Conservation (phyloP, 192 early-diverging fungal species). For the Backusella australiensis region DNA sequence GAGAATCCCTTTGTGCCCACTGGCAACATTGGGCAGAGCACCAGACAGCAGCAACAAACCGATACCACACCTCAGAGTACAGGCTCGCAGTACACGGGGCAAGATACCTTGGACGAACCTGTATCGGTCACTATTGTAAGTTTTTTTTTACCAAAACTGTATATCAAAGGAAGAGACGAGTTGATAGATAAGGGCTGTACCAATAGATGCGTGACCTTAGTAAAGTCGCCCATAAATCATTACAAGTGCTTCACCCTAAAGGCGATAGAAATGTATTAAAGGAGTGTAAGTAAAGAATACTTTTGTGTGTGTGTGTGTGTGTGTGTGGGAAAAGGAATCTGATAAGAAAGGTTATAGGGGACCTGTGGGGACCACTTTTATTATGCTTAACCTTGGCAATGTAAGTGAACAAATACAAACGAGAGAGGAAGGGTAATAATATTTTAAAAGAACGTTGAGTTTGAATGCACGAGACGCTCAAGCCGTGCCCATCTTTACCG, state of each 20-base stretch:
- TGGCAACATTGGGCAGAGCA: slow-evolving; percentile 21
- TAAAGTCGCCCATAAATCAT: slow-evolving; percentile 68
- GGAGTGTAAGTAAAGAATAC: slow-evolving; percentile 57
- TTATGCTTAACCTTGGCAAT: slow-evolving; percentile 89
- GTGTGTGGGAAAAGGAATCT: background rate
- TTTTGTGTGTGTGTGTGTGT: slow-evolving; percentile 1
- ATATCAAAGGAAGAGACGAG: background rate
- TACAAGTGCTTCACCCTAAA: slow-evolving; percentile 69
- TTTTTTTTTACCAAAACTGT: background rate
- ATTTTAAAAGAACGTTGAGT: slow-evolving; percentile 57
- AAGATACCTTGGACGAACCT: slow-evolving; percentile 94
- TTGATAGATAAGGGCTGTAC: background rate
- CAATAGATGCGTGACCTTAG: slow-evolving; percentile 67
- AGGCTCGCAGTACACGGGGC: slow-evolving; percentile 17
- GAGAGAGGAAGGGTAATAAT: background rate
- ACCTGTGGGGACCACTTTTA: slow-evolving; percentile 94
- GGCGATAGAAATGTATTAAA: slow-evolving; percentile 62
- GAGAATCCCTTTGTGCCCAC: slow-evolving; percentile 11
- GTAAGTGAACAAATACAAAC: slow-evolving; percentile 7
- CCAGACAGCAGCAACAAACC: background rate
- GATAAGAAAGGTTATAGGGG: slow-evolving; percentile 61
- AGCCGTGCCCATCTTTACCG: slow-evolving; percentile 84
- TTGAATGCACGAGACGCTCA: slow-evolving; percentile 75
- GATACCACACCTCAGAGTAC: background rate
- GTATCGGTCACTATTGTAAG: slow-evolving; percentile 86